Base-by-base conservation (phyloP, 139 green algal species). In the Auxenochlorella pyrenoidosa region DNA sequence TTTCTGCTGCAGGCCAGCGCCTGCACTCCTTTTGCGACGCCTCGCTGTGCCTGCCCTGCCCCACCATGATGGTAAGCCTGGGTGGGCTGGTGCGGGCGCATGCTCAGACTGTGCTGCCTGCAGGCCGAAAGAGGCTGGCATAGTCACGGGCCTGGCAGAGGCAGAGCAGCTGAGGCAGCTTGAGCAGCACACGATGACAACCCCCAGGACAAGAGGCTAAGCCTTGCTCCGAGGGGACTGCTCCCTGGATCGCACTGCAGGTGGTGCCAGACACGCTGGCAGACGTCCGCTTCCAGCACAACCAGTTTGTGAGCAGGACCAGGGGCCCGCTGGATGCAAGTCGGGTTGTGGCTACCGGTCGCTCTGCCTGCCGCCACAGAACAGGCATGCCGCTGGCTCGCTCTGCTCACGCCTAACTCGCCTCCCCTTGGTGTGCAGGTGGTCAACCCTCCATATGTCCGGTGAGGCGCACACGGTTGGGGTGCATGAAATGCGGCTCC, bases 1-100 rank as follows among this genome's bases (percentile, higher is more conserved):
- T 36, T 21, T 34, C 38, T 5, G 32, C 77, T 30, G 77, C 43
- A 59, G 77, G 77, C 47, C 2, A 60, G 19, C 77, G 77, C 15
- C 51, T 83, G 34, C 77, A 83, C 43, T 71, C 77, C 15, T 83
- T 83, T 21, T 83, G 77, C 77, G 77, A 83, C 54, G 77, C 30
- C 18, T 44, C 30, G 13, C 77, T 83, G 18, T 10, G n/a, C 34
- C 26, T 60, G 47, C 70, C 34, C 70, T 28, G 21, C 70, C 70
- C 70, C 5, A 76, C 70, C 6, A 43, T 76, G 70, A 43, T 76
- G 70, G 66, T 73, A 32, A 73, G 66, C 66, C 2, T 4, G 21
- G 72, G 36, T 79, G 36, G 72, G 41, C 34, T 54, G 47, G 47
- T n/a, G n/a, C 47, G 10, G 47, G 10, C 10, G 47, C 47, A 10